Percentiles rank a stretch among this genome's conserved stretches.
Evolutionary conservation across 2,329 filamentous ascomycete genomes (phyloP).

Genomic region (Proliferodiscus dingleyae): DNA sequence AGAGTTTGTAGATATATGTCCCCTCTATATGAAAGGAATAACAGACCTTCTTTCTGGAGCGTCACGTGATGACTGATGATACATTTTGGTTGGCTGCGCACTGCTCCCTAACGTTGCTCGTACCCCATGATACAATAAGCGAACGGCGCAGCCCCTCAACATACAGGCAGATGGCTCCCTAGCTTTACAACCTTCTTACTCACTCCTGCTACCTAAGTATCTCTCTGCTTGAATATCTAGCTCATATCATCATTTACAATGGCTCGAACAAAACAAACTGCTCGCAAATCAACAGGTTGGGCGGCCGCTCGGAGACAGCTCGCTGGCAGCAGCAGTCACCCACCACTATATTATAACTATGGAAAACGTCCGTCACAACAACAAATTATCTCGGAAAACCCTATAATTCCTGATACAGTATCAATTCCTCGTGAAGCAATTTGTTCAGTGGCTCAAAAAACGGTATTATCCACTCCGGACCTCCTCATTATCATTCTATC

Average conservation of each 20-base stretch:
- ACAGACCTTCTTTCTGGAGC: no score
- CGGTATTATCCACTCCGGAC: constrained; percentile 6
- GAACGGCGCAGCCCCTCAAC: neutral
- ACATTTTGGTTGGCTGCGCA: neutral
- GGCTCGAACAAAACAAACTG: neutral
- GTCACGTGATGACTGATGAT: neutral
- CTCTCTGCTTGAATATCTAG: neutral
- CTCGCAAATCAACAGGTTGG: neutral
- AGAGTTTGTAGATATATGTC: no score
- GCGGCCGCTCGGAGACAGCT: neutral
- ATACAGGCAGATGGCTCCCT: neutral
- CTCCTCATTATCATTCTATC: constrained; percentile 7
- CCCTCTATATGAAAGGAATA: no score
- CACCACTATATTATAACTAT: neutral
- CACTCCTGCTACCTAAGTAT: neutral
- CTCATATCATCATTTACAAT: neutral
- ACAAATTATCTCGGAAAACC: neutral
- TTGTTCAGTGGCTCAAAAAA: constrained; percentile 4
- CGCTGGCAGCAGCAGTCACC: no score
- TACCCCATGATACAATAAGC: no score
- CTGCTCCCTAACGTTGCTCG: neutral
- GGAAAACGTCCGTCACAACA: neutral
- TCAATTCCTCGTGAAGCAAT: neutral
- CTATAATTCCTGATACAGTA: neutral
- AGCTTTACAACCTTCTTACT: no score